These are phyloP conservation scores for Phytophthora pisi DNA, from an alignment of 352 stramenopile genomes.

Conservation along the genomic window DNA sequence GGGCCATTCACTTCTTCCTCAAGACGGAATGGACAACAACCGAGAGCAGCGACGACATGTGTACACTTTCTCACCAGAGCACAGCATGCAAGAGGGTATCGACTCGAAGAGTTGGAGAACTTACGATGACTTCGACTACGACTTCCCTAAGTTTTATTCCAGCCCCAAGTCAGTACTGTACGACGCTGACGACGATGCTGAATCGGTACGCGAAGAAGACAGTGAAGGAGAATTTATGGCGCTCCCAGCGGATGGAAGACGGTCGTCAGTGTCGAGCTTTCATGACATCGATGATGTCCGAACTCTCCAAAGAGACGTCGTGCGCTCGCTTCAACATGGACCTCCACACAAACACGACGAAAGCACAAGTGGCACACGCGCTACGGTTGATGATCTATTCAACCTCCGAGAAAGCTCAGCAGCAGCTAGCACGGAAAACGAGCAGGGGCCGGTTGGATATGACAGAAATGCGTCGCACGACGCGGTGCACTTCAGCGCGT, in stretches of 20 bases:
- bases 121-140: conserved; percentile 39
- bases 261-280: conserved; percentile 17
- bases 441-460: background rate
- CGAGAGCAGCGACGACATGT: conserved; percentile 23
- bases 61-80: conserved; percentile 12
- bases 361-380: background rate
- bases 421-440: background rate
- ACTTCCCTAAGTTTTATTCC: conserved; percentile 26
- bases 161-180: conserved; percentile 20
- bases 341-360: background rate
- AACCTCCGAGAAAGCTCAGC: conserved; percentile 2
- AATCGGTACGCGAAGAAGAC: conserved; percentile 13
- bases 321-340: conserved; percentile 50
- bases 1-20: conserved; percentile 25
- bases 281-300: conserved; percentile 16
- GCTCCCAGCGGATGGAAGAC: conserved; percentile 13
- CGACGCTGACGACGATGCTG: conserved; percentile 18
- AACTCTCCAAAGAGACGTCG: conserved; percentile 42
- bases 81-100: background rate
- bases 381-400: conserved; percentile 4
- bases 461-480: conserved; percentile 26
- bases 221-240: conserved; percentile 32
- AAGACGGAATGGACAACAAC: conserved; percentile 4
- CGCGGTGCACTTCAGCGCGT: conserved; percentile 64
- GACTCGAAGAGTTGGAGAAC: conserved; percentile 18